Evolutionary conservation across 495 filamentous ascomycete genomes (phyloP).

Genomic region (Chaetomium cochliodes): DNA sequence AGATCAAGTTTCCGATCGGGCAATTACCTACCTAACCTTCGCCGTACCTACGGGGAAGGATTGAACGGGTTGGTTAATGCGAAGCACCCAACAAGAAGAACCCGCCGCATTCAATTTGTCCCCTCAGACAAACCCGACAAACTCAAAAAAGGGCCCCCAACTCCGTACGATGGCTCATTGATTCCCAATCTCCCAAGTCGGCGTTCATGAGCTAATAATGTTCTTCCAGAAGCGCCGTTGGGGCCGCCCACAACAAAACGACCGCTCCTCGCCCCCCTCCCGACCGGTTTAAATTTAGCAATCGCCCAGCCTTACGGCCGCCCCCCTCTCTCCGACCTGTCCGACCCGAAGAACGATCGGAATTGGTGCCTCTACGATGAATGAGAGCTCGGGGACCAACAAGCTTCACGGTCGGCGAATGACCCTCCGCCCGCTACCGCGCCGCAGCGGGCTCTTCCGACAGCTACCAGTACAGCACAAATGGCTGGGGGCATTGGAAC

Average conservation of each 20-base stretch:
- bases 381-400: not conserved
- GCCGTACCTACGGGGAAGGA: not conserved
- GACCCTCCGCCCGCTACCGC: not conserved
- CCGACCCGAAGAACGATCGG: not conserved
- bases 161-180: not conserved
- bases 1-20: not conserved
- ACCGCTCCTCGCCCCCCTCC: not conserved
- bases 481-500: not conserved
- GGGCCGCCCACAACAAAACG: not conserved
- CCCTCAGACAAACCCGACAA: not conserved
- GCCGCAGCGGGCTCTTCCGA: not conserved
- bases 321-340: not conserved
- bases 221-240: not conserved
- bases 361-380: not conserved
- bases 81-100: not conserved
- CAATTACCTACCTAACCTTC: not conserved
- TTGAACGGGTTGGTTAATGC: not conserved
- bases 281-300: not conserved
- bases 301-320: not conserved
- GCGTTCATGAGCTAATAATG: not conserved
- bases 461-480: not conserved
- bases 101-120: not conserved
- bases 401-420: not conserved
- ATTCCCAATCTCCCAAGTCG: not conserved
- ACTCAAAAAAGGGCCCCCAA: conserved; percentile 2